These are phyloP conservation scores for Panicum miliaceum DNA, from an alignment of 176 grass and related monocot species.

Conservation along the genomic window DNA sequence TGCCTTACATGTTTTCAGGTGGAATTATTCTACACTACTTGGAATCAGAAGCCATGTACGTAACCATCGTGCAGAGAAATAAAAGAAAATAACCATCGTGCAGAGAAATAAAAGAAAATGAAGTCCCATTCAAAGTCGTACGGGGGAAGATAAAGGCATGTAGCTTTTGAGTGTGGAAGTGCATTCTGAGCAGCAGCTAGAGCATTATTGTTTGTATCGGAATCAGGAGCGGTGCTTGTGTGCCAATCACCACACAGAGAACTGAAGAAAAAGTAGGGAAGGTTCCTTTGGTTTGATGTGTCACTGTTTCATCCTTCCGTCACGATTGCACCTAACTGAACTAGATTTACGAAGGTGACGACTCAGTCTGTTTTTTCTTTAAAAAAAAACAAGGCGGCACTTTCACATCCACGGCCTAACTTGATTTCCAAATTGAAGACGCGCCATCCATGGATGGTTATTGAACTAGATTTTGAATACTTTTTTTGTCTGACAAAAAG, in stretches of 20 bases:
- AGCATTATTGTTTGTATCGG: not conserved
- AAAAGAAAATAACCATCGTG: no score
- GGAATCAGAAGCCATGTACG: not conserved
- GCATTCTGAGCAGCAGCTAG: not conserved
- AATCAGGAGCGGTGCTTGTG: not conserved
- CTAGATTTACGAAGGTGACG: not conserved
- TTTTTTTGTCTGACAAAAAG: not conserved
- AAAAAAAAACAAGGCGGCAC: not conserved
- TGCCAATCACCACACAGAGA: not conserved
- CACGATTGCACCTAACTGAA: not conserved
- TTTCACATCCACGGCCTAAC: not conserved
- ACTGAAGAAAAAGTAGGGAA: not conserved
- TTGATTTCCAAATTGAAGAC: not conserved
- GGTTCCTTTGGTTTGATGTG: not conserved
- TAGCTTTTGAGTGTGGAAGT: not conserved
- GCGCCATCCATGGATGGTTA: not conserved
- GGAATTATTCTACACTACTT: not conserved
- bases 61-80: not conserved
- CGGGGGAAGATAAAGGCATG: not conserved
- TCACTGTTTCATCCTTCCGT: not conserved
- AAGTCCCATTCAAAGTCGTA: no score
- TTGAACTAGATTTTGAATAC: no score
- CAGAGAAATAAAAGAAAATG: no score
- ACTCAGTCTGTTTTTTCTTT: not conserved
- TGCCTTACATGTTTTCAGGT: not conserved